Evolutionary conservation across 2,329 filamentous ascomycete genomes (phyloP), one percentile per base, ranked within the genome.

Genomic region (Malbranchea cinnamomea): DNA sequence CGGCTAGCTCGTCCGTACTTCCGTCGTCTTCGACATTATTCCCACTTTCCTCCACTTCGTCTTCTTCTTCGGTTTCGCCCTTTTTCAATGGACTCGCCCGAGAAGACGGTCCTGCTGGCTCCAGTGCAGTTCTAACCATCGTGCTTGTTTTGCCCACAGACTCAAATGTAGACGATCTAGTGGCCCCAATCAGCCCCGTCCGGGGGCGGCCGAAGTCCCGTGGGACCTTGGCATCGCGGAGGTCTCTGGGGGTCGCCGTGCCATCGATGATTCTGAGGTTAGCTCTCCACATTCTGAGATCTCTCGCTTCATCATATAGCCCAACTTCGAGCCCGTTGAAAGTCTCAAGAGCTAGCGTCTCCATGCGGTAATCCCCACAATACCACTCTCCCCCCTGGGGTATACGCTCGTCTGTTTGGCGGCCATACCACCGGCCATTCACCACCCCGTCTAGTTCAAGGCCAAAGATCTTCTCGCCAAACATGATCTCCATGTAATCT

Each of bases 361-460:
- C 63, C 1, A 62, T 61, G 1, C 71, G 59, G 13, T 56, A 56
- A 30, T 74, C 68, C 0, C 59, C 67, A 62, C 66, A 71, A 44
- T 64, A 70, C 68, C 68, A 74, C 0, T 50, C 47, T 15, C 60
- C 56, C 9, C 52, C 57, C 1, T 42, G 30, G 0, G 50, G 42
- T 16, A 73, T 67, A 2, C 68, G 64, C 1, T 50, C 37, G 34
- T 74, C 66, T 10, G 57, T 49, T 8, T 52, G 37, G 0, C 46
- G 41, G 1, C 65, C 60, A 41, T 59, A 71, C 1, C 45, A 39
- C 2, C 69, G 59, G 1, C 57, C 66, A n/a, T 54, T 49, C 1
- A 56, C 28, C 1, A 68, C 48, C 2, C 60, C 58, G 8, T 49
- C 41, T 0, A 66, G 41, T n/a, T 71, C 69, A 6, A 52, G 46